Evolutionary conservation across 441 rosid species (phyloP).

Genomic region (Daphne laureola): DNA sequence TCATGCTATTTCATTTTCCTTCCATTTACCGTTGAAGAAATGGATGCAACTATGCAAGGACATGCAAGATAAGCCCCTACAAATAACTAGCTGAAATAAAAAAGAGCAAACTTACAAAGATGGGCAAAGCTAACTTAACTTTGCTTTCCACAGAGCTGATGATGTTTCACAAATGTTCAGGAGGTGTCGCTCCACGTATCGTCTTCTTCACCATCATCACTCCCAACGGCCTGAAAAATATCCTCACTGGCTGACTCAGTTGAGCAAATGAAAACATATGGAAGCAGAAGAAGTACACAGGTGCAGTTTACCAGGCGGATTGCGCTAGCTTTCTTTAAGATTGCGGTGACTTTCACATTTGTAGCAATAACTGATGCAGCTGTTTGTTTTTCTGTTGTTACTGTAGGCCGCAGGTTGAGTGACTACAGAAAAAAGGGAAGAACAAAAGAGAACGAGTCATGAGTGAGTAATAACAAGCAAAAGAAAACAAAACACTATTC

Average conservation of each 20-base stretch:
- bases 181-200: constrained; percentile 74
- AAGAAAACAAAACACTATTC: too few species aligned
- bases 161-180: constrained; percentile 12
- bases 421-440: constrained; percentile 40
- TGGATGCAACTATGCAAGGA: constrained; percentile 19
- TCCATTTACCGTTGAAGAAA: constrained; percentile 13
- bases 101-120: constrained; percentile 15
- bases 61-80: constrained; percentile 20
- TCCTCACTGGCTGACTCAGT: constrained; percentile 12
- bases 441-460: constrained; percentile 5
- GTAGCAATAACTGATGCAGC: constrained; percentile 29
- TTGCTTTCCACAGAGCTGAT: constrained; percentile 3
- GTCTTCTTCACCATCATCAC: constrained; percentile 61
- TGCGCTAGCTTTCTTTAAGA: constrained; percentile 85
- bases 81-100: constrained; percentile 28
- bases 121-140: constrained; percentile 10
- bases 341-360: constrained; percentile 61
- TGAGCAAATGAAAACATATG: background rate
- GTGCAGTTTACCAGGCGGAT: constrained; percentile 62
- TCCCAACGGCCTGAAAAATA: constrained; percentile 63
- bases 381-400: constrained; percentile 30
- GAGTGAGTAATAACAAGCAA: background rate
- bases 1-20: too few species aligned
- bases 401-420: constrained; percentile 52
- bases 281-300: too few species aligned